These are phyloP conservation scores for Ruellia speciosa DNA, from an alignment of 305 asterid genomes.

Conservation along the genomic window DNA sequence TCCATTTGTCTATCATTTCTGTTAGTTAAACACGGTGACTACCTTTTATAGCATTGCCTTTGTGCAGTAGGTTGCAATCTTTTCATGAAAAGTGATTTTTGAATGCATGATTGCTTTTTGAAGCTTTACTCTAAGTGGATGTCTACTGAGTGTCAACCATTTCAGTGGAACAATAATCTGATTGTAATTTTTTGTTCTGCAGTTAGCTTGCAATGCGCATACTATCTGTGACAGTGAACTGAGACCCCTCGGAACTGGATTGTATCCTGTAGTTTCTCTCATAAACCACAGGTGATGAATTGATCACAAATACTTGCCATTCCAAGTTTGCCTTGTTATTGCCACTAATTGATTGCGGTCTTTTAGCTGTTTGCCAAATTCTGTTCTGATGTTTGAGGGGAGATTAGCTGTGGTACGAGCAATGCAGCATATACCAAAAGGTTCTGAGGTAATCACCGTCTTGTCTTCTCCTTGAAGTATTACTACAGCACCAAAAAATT, in stretches of 20 bases:
- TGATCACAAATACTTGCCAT: slow-evolving; percentile 9
- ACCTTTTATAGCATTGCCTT: neutral
- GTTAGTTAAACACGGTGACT: neutral
- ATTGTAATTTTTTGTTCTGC: slow-evolving; percentile 20
- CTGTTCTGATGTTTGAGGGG: slow-evolving; percentile 79
- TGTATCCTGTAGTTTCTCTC: slow-evolving; percentile 71
- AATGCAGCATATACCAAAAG: slow-evolving; percentile 58
- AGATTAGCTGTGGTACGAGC: slow-evolving; percentile 76
- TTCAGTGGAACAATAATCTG: slow-evolving; percentile 8
- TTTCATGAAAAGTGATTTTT: neutral
- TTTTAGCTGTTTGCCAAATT: slow-evolving; percentile 78
- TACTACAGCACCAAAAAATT: neutral
- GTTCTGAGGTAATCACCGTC: slow-evolving; percentile 73
- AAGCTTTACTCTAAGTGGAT: slow-evolving; percentile 7
- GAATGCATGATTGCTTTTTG: neutral
- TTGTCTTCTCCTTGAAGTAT: neutral
- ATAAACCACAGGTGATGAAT: slow-evolving; percentile 78
- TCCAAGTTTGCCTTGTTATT: slow-evolving; percentile 15
- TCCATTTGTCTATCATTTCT: neutral
- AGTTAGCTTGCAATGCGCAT: slow-evolving; percentile 99
- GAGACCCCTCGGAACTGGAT: slow-evolving; percentile 88
- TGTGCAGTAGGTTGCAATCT: neutral
- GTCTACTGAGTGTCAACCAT: neutral
- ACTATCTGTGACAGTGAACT: slow-evolving; percentile 83
- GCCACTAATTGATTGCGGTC: slow-evolving; percentile 30